Evolutionary conservation across 1,139 yeast genomes (phyloP), one percentile per base, ranked within the genome.

Genomic region (Zygoascus sp.): DNA sequence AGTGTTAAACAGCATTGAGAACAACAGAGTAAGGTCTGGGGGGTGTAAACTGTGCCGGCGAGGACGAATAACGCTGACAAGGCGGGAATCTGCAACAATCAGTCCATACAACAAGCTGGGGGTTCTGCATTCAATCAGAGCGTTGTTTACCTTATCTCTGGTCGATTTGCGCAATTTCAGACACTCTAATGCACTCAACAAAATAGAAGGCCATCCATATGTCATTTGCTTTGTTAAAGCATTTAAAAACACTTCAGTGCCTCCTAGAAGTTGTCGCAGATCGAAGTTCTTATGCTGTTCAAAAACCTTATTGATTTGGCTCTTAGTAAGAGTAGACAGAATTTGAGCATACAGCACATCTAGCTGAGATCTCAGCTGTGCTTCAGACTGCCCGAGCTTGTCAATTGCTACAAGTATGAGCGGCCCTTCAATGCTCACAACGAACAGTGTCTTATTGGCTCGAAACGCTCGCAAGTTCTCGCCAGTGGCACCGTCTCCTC

Each of bases 241-340:
- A 53, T 82, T 83, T 37, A 88, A 64, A 48, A 84, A 83, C 2
- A 76, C 75, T 50, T 81, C 79, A 53, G 74, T 67, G 10, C 83
- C 80, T 1, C 89, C 89, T 23, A 92, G 69, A 35, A 86, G 74
- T 51, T 82, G 83, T 25, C 97, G 69, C 39, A 92, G 67, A 60
- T 92, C 97, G 59, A 85, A 89, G 59, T 87, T 87, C 61, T 84
- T 83, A 50, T 95, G 72, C 53, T 79, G 78, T 46, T 73, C 72
- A 61, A 86, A 90, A 40, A 83, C 80, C 53, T 80, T 79, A 13
- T 75, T 70, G 34, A 92, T 79, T 50, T 84, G 83, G 0, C 89
- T 82, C 58, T 81, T 80, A 7, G 96, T 85, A 43, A 92, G 67
- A 0, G 94, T 83, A 0, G 95, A 80, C 15, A 90, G 63, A n/a